Conservation (phyloP, 2,329 filamentous ascomycete genomes). For the Sporothrix pallida region DNA sequence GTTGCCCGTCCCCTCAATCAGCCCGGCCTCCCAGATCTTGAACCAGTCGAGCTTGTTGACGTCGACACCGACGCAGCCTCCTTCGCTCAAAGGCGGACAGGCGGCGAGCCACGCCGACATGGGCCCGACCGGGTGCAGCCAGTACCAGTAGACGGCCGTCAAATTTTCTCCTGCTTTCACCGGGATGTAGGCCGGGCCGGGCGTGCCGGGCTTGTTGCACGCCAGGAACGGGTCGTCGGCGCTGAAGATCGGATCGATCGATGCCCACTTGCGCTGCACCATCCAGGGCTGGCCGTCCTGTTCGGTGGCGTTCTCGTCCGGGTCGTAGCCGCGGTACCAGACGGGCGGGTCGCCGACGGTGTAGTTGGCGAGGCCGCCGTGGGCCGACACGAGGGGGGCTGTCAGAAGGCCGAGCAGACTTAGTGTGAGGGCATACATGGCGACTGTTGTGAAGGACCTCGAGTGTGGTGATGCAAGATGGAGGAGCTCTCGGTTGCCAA, state of each 20-base stretch:
- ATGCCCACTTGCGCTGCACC: constrained; percentile 48
- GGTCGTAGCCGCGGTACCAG: constrained; percentile 51
- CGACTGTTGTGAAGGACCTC: neutral
- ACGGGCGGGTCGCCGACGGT: constrained; percentile 47
- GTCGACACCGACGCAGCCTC: constrained; percentile 43
- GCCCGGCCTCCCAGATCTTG: constrained; percentile 52
- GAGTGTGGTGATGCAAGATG: neutral
- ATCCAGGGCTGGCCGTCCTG: constrained; percentile 49
- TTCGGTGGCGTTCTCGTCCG: constrained; percentile 41
- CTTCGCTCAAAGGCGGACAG: constrained; percentile 40
- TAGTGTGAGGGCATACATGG: neutral
- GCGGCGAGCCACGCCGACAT: constrained; percentile 50
- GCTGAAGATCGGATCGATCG: constrained; percentile 49
- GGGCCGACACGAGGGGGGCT: constrained; percentile 38
- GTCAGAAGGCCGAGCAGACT: constrained; percentile 36
- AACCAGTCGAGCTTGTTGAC: constrained; percentile 47
- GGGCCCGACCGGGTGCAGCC: constrained; percentile 50
- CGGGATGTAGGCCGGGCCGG: constrained; percentile 48
- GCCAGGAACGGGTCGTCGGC: constrained; percentile 45
- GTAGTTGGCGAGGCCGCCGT: constrained; percentile 50
- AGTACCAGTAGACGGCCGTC: constrained; percentile 51
- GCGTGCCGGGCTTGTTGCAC: constrained; percentile 48
- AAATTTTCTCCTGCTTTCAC: constrained; percentile 47
- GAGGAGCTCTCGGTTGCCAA: neutral
- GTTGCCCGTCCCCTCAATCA: constrained; percentile 44